Evolutionary conservation across 2,329 filamentous ascomycete genomes (phyloP), one percentile per base, ranked within the genome.

Genomic region (Pyrenochaeta sp.): DNA sequence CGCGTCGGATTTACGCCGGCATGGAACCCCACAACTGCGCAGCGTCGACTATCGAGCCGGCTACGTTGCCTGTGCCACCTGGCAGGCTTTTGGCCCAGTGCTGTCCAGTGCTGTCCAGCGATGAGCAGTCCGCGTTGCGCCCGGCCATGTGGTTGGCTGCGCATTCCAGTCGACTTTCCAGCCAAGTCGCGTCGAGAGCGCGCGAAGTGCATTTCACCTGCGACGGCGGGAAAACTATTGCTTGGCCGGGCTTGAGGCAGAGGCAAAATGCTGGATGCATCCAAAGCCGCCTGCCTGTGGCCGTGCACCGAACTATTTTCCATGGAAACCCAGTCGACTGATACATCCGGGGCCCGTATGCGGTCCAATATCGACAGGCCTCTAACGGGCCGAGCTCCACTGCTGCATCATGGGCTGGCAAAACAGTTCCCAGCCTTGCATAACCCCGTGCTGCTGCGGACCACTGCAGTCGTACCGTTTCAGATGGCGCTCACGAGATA

Each of bases 341-440:
- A 66, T 64, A 66, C 58, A 54, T 53, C 45, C 56, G 60, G 55
- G 42, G 51, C 50, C 37, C 19, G 36, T 46, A 51, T 55, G 42
- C 54, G 49, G 39, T 27, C 39, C 57, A 62, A 42, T 43, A 30
- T 44, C 49, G 47, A 46, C 66, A 62, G 59, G 61, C 60, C 59
- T 62, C 50, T 58, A 61, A 61, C 68, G 67, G 70, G 64, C 70
- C 68, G 67, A 61, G 64, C 62, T 64, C 64, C 61, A 66, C 64
- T 40, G 40, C 49, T 58, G 58, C 60, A 59, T 64, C 61, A 66
- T 60, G 51, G 54, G 54, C 52, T 61, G 52, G 48, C 28, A 42
- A 34, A 56, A 53, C 57, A 62, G 52, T 53, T 50, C 53, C 52
- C 46, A 64, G 64, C 65, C 67, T 65, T 67, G 62, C 63, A 51